phyloP scores from a whole-genome alignment of 345 rosid species.

The Diplotaxis tenuifolia region DNA sequence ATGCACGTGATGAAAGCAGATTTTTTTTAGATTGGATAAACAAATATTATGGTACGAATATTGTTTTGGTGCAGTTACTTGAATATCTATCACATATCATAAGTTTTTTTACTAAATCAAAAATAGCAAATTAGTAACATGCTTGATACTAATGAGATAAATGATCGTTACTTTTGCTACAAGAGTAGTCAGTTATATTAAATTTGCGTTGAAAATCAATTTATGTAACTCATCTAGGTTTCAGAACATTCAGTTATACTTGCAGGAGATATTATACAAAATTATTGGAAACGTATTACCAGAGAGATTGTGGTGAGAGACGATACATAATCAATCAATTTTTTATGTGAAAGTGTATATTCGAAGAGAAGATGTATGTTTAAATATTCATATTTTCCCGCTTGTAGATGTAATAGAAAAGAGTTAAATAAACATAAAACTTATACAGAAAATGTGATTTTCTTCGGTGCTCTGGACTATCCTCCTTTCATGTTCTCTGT shows the following conservation, averaged over 20 bases:
- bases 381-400: neutral
- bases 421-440: neutral
- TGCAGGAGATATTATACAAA: neutral
- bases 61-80: neutral
- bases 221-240: conserved; percentile 23
- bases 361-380: neutral
- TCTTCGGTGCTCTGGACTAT: conserved; percentile 9
- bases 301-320: neutral
- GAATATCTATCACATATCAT: neutral
- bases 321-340: neutral
- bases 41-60: conserved; percentile 16
- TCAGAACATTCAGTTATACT: neutral
- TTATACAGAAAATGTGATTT: neutral
- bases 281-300: neutral
- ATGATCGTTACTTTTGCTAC: conserved; percentile 16
- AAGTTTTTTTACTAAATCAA: neutral
- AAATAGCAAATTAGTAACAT: conserved; percentile 18
- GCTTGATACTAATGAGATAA: conserved; percentile 18
- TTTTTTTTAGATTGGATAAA: conserved; percentile 27
- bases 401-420: neutral
- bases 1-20: conserved; percentile 56
- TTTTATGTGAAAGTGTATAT: neutral
- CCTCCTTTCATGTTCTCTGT: neutral
- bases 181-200: neutral
- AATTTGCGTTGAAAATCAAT: conserved; percentile 9